Percentiles rank a stretch among this genome's conserved stretches.
Evolutionary conservation across 768 basidiomycete species (phyloP).

Genomic region (Kwoniella newhampshirensis): DNA sequence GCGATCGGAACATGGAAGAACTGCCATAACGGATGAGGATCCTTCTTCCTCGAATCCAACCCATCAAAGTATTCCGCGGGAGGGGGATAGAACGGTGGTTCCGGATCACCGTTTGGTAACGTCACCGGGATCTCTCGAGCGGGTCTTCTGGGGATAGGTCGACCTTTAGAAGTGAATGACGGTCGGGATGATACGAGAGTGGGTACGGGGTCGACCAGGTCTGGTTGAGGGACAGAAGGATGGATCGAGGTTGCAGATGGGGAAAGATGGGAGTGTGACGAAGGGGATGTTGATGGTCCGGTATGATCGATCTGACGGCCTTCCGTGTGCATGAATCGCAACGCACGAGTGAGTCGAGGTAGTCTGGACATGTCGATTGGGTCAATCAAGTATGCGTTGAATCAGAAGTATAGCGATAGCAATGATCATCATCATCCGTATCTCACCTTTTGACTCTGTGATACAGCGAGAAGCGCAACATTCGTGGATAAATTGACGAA

Average conservation of each 20-base stretch:
- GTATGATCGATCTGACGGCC: slow-evolving; percentile 44
- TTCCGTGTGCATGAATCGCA: slow-evolving; percentile 39
- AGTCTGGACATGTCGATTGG: slow-evolving; percentile 19
- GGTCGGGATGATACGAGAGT: slow-evolving; percentile 11
- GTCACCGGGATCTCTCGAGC: slow-evolving; percentile 25
- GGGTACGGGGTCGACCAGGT: slow-evolving; percentile 6
- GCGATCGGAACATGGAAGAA: slow-evolving; percentile 45
- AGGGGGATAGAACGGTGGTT: slow-evolving; percentile 38
- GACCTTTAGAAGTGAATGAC: slow-evolving; percentile 38
- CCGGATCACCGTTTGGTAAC: slow-evolving; percentile 34
- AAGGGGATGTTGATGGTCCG: slow-evolving; percentile 27
- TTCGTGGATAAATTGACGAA: slow-evolving; percentile 25
- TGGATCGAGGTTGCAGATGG: slow-evolving; percentile 1
- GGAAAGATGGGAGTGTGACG: slow-evolving; percentile 15
- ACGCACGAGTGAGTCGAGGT: slow-evolving; percentile 15
- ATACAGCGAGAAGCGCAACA: slow-evolving; percentile 3
- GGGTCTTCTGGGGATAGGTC: slow-evolving; percentile 38
- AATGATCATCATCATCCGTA: not conserved
- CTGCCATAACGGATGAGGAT: slow-evolving; percentile 47
- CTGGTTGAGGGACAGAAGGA: slow-evolving; percentile 1
- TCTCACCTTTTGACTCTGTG: not conserved
- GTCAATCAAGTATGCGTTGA: not conserved
- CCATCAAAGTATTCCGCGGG: slow-evolving; percentile 27
- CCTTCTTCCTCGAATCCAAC: slow-evolving; percentile 11
- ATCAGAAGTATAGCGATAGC: not conserved